Evolutionary conservation across 306 rosid genomes (phyloP), one percentile per base, ranked within the genome.

Genomic region (Gastrolobium villosum): DNA sequence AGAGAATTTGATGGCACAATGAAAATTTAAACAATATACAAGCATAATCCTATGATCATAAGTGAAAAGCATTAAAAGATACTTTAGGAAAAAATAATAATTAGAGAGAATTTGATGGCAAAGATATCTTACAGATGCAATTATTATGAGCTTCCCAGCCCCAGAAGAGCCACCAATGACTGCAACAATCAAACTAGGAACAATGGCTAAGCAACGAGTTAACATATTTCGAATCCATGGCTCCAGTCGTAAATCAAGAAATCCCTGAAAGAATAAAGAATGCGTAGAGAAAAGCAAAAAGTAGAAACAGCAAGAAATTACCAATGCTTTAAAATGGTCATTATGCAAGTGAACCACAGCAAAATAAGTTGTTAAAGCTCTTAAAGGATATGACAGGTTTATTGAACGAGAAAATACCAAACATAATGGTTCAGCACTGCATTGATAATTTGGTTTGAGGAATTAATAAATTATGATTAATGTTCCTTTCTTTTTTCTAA

Each of bases 161-260:
- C 97, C 99, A 52, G 97, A 44, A 67, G 99, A 88, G 45, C 99
- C 99, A 53, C 99, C 96, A 79, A 95, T 91, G 83, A 89, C 6
- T 2, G 97, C 94, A 55, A 95, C 99, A 72, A 91, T 85, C 82
- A 95, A 78, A 86, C 99, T 95, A 61, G 98, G 98, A 84, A 91
- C 93, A 80, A 95, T 91, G 43, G 99, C 99, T 84, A 95, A 87
- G 76, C 91, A 86, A 65, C 98, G 90, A 30, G 99, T 95, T 74
- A 95, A 80, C 60, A 95, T 78, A 79, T 93, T 95, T 49, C 99
- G 81, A 72, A 95, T 10, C 99, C 99, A 95, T 74, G 98, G 93
- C 45, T 56, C 10, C 78, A 95, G 59, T 70, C 93, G 87, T 69
- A 95, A 88, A 80, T 95, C 92, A 49, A 95, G 97, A 87, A 95